Percentiles rank a stretch among this genome's conserved stretches.
Evolutionary conservation across 257 asterid genomes (phyloP).

Genomic region (Echium plantagineum): DNA sequence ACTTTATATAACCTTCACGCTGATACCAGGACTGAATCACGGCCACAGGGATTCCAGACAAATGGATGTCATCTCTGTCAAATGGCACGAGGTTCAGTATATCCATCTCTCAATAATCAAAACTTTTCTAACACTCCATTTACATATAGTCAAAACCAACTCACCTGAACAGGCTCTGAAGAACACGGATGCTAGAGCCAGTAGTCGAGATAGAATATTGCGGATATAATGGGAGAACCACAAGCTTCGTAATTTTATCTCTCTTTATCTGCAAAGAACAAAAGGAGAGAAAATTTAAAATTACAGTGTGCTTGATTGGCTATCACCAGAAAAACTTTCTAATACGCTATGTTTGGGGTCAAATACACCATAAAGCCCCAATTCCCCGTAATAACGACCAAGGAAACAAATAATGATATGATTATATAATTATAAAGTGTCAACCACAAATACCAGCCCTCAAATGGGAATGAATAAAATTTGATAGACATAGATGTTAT

Average conservation of each 20-base stretch:
- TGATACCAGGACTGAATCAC: constrained; percentile 93
- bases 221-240: constrained; percentile 90
- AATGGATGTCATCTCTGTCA: constrained; percentile 48
- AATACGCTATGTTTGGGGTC: neutral
- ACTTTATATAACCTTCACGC: constrained; percentile 71
- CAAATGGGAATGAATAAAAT: neutral
- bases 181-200: constrained; percentile 90
- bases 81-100: constrained; percentile 9
- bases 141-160: constrained; percentile 1
- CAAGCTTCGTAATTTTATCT: constrained; percentile 72
- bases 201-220: constrained; percentile 94
- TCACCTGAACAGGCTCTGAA: constrained; percentile 64
- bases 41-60: constrained; percentile 73
- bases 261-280: constrained; percentile 58
- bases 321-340: neutral
- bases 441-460: neutral
- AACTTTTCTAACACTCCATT: neutral
- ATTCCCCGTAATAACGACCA: neutral
- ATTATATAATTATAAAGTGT: too few relatives aligned
- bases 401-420: neutral
- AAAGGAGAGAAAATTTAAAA: neutral
- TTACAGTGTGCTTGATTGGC: neutral
- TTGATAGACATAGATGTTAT: neutral
- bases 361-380: neutral
- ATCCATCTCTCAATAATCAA: constrained; percentile 3